These are phyloP conservation scores for Aspergillus bombycis DNA, from an alignment of 2,329 filamentous ascomycete genomes.

Conservation along the genomic window DNA sequence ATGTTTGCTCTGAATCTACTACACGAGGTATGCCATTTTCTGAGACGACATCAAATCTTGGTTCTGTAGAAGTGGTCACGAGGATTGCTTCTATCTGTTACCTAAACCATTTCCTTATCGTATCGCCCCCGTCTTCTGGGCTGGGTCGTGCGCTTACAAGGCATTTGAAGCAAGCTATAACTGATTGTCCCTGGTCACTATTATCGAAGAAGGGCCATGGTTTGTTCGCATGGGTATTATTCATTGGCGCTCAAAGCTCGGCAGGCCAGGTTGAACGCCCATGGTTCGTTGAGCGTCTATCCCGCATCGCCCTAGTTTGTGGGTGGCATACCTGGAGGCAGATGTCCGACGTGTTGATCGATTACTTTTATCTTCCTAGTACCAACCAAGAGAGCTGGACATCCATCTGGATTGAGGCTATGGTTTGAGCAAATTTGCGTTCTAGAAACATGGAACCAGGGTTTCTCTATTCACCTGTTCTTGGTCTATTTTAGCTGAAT, in stretches of 20 bases:
- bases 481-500: neutral
- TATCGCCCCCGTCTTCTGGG: conserved; percentile 37
- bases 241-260: conserved; percentile 38
- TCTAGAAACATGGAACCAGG: neutral
- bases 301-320: conserved; percentile 28
- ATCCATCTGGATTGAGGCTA: conserved; percentile 36
- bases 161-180: conserved; percentile 29
- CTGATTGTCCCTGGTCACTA: conserved; percentile 20
- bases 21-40: neutral
- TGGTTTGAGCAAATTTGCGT: conserved; percentile 14
- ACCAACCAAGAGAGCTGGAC: conserved; percentile 31
- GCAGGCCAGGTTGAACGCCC: conserved; percentile 29
- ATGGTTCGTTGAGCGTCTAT: conserved; percentile 36
- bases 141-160: conserved; percentile 38
- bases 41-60: conserved; percentile 15
- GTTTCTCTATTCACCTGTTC: neutral
- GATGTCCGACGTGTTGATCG: conserved; percentile 27
- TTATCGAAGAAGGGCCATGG: conserved; percentile 24
- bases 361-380: conserved; percentile 33
- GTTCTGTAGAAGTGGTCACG: conserved; percentile 35
- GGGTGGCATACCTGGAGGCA: conserved; percentile 36
- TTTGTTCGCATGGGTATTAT: conserved; percentile 37
- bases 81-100: conserved; percentile 37
- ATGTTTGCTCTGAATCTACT: conserved; percentile 30
- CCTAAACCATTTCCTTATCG: conserved; percentile 36